phyloP scores from a whole-genome alignment of 2,329 filamentous ascomycete species.

The Diaporthe sp. region DNA sequence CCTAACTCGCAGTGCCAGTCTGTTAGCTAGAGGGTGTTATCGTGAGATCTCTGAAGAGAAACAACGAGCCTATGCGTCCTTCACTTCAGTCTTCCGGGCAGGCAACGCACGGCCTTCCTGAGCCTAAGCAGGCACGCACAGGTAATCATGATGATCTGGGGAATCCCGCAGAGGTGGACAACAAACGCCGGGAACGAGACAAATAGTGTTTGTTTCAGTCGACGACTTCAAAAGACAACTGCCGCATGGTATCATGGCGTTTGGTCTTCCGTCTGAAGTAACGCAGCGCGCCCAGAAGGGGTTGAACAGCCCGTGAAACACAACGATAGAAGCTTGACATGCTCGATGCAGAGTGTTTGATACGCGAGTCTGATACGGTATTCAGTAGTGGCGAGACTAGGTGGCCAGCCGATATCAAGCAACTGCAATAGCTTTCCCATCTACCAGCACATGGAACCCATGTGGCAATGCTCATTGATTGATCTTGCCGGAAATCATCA shows the following conservation, averaged over 20 bases:
- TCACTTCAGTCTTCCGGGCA: neutral
- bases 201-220: conserved; percentile 19
- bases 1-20: neutral
- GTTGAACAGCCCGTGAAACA: conserved; percentile 4
- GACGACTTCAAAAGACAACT: neutral
- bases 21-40: no score
- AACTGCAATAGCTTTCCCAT: neutral
- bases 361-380: neutral
- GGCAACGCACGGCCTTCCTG: neutral
- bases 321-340: conserved; percentile 16
- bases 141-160: neutral
- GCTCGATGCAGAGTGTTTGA: conserved; percentile 1
- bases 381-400: neutral
- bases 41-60: neutral
- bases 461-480: neutral
- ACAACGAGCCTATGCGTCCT: neutral
- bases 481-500: neutral
- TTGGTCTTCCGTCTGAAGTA: conserved; percentile 6
- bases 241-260: neutral
- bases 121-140: neutral
- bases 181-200: neutral
- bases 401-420: neutral
- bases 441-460: neutral
- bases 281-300: neutral
- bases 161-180: neutral